These are phyloP conservation scores for Trifolium fragiferum DNA, from an alignment of 306 rosid species.

Conservation along the genomic window DNA sequence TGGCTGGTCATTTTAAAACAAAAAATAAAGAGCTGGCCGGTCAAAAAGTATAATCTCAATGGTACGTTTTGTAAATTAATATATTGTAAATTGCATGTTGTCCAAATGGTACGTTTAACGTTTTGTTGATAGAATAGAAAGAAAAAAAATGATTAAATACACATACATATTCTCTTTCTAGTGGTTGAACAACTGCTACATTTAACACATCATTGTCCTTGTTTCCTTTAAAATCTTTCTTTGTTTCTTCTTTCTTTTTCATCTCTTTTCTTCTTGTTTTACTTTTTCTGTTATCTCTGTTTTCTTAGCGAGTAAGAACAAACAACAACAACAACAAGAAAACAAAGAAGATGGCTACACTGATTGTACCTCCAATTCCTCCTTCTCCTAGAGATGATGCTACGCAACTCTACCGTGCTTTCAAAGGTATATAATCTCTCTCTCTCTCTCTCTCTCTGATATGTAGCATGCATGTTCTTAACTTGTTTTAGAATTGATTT, in stretches of 20 bases:
- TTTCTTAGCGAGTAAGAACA: neutral
- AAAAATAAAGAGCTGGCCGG: too few relatives aligned
- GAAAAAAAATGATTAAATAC: neutral
- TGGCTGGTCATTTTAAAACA: too few relatives aligned
- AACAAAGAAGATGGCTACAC: constrained; percentile 51
- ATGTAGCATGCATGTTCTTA: neutral
- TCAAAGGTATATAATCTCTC: constrained; percentile 56
- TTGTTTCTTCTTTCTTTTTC: neutral
- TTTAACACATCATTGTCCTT: neutral
- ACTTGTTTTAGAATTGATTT: neutral
- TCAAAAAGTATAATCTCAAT: too few relatives aligned
- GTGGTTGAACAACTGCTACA: neutral
- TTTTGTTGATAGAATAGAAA: neutral
- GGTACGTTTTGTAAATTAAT: too few relatives aligned
- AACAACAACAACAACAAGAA: neutral
- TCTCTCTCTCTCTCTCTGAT: neutral
- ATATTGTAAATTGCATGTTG: neutral
- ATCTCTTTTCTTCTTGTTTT: neutral
- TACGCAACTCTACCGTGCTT: constrained; percentile 74
- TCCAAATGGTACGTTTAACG: neutral
- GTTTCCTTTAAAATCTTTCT: neutral
- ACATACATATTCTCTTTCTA: neutral
- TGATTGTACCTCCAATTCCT: constrained; percentile 64
- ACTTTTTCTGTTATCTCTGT: constrained; percentile 2
- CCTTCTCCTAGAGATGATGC: constrained; percentile 79